Evolutionary conservation across 495 filamentous ascomycete species (phyloP), one percentile per base, ranked within the genome.

Genomic region (Parachaetomium inaequale): DNA sequence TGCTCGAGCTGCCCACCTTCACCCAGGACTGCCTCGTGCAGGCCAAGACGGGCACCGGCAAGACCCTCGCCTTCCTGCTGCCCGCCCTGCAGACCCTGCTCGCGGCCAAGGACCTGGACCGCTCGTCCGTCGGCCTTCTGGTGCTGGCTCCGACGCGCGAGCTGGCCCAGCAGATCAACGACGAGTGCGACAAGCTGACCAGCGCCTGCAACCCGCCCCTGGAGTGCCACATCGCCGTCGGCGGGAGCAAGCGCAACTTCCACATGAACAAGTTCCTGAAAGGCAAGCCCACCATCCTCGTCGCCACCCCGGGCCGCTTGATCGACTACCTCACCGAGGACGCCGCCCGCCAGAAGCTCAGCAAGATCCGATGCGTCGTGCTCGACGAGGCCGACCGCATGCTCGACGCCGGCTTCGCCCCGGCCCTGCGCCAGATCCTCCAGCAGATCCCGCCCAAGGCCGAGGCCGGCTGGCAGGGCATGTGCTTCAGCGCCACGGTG

Each of bases 331-430:
- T 95, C 53, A 83, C 86, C 63, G 92, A 96, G 64, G 88, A 88
- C 2, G 84, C 82, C 4, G 84, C 90, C 23, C 90, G 92, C 12
- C 92, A 93, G 70, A 82, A 91, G 68, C 81, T 98, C 21, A 83
- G 78, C 47, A 84, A 85, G 53, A 86, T 91, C 46, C 85, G 64
- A 68, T 76, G 72, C 58, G 65, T 96, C 25, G 90, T 98, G 7
- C 82, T 98, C 3, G 93, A 98, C 65, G 93, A 98, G 78, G 93
- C 93, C 8, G 93, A 98, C 73, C 84, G 93, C 55, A 98, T 98
- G 93, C 83, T 98, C 21, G 93, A 98, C 72, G 93, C 91, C 66
- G 90, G 92, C 8, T 98, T 98, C 72, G 88, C 94, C 67, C 89
- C 94, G 36, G 90, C 89, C 61, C 91, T 98, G 68, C 82, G 87